These are phyloP conservation scores for Salisapilia sapeloensis DNA, from an alignment of 352 stramenopile genomes.

Conservation along the genomic window DNA sequence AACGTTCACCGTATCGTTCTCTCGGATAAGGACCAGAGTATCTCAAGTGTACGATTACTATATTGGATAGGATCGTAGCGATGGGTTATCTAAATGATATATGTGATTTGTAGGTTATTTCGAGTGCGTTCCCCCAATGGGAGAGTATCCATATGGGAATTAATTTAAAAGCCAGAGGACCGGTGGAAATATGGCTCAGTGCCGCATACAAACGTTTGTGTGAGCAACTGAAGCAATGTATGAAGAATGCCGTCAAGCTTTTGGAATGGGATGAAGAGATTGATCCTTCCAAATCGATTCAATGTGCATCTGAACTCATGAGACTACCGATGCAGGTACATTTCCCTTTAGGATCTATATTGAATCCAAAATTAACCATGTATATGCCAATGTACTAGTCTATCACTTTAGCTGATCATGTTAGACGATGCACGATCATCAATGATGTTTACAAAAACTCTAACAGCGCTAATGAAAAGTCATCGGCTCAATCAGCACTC, in stretches of 20 bases:
- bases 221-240: constrained; percentile 32
- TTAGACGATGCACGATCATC: not conserved
- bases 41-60: constrained; percentile 12
- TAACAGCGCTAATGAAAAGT: no score
- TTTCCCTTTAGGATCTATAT: constrained; percentile 2
- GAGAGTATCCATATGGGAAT: constrained; percentile 48
- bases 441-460: no score
- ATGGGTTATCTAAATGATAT: no score
- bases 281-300: constrained; percentile 3
- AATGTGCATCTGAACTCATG: not conserved
- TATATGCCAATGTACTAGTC: not conserved
- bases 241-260: constrained; percentile 17
- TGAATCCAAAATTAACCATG: not conserved
- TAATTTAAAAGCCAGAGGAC: constrained; percentile 52
- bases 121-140: constrained; percentile 12
- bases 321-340: not conserved
- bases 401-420: not conserved
- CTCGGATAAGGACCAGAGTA: constrained; percentile 37
- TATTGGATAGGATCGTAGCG: constrained; percentile 6
- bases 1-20: constrained; percentile 47
- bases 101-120: constrained; percentile 6
- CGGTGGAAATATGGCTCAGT: constrained; percentile 46
- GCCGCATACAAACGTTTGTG: constrained; percentile 33
- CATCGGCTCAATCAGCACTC: no score
- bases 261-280: not conserved